These are phyloP conservation scores for Lachnellula willkommii DNA, from an alignment of 2,329 filamentous ascomycete genomes.

Conservation along the genomic window DNA sequence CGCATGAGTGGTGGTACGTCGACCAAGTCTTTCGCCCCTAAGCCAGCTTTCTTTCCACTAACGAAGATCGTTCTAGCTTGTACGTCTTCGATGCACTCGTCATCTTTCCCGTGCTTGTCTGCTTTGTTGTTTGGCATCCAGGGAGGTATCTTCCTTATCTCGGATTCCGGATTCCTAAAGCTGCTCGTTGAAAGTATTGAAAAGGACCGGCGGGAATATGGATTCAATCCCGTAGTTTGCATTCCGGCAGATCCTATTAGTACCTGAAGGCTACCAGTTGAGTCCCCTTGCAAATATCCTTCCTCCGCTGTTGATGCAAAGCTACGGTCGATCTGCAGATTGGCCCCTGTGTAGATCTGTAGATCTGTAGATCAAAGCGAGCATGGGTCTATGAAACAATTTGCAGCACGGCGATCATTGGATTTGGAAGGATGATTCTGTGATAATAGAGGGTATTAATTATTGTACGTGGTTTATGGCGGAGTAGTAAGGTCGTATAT, in stretches of 20 bases:
- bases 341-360: too few species aligned
- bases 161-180: constrained; percentile 31
- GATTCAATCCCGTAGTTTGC: not conserved
- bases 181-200: constrained; percentile 19
- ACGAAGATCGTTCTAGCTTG: not conserved
- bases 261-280: too few species aligned
- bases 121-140: constrained; percentile 33
- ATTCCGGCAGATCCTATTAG: too few species aligned
- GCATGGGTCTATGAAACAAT: too few species aligned
- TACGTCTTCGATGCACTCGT: constrained; percentile 23
- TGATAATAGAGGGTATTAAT: not conserved
- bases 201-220: not conserved
- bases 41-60: not conserved
- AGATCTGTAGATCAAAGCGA: too few species aligned
- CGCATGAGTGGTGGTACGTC: constrained; percentile 22
- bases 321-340: too few species aligned
- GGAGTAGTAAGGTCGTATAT: too few species aligned
- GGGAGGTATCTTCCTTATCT: constrained; percentile 32
- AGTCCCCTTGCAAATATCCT: too few species aligned
- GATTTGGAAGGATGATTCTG: not conserved
- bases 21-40: not conserved
- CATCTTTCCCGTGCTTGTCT: constrained; percentile 18
- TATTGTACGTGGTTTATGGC: too few species aligned
- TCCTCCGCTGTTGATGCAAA: too few species aligned
- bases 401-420: too few species aligned